These are phyloP conservation scores for Hymenoscyphus albidus DNA, from an alignment of 2,329 filamentous ascomycete genomes.

Conservation along the genomic window DNA sequence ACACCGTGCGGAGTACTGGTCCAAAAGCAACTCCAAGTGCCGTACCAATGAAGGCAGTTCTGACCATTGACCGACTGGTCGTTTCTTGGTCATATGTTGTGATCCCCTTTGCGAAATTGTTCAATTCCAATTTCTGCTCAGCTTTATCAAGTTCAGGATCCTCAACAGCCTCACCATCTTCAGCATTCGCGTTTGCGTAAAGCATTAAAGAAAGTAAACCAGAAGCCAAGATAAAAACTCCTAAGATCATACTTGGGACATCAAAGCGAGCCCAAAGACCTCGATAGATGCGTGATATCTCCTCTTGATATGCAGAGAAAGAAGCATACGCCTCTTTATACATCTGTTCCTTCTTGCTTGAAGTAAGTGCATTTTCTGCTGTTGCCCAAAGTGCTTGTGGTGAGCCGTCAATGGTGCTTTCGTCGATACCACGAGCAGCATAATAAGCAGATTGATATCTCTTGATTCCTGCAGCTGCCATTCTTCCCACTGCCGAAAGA, in stretches of 20 bases:
- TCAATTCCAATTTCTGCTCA: conserved; percentile 54
- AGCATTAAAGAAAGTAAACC: conserved; percentile 67
- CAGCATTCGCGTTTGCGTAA: conserved; percentile 61
- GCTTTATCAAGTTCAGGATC: conserved; percentile 59
- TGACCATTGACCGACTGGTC: conserved; percentile 23
- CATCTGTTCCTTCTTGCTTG: conserved; percentile 38
- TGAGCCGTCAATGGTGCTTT: conserved; percentile 51
- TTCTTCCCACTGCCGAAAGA: conserved; percentile 69
- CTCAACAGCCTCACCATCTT: conserved; percentile 51
- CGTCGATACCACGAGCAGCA: conserved; percentile 63
- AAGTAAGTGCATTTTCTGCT: conserved; percentile 38
- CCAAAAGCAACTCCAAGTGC: conserved; percentile 25
- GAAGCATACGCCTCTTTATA: conserved; percentile 49
- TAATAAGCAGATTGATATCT: conserved; percentile 86
- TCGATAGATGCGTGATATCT: conserved; percentile 76
- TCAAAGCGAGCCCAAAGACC: conserved; percentile 91
- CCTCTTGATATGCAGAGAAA: conserved; percentile 70
- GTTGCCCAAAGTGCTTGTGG: conserved; percentile 56
- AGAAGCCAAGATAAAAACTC: conserved; percentile 65
- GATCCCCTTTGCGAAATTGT: conserved; percentile 32
- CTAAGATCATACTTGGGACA: conserved; percentile 76
- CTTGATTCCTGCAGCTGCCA: conserved; percentile 81
- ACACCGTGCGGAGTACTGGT: conserved; percentile 22
- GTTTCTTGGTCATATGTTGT: conserved; percentile 25
- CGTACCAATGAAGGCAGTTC: conserved; percentile 29